phyloP scores from a whole-genome alignment of 805 yeast genomes.

The Clavispora asparagi region DNA sequence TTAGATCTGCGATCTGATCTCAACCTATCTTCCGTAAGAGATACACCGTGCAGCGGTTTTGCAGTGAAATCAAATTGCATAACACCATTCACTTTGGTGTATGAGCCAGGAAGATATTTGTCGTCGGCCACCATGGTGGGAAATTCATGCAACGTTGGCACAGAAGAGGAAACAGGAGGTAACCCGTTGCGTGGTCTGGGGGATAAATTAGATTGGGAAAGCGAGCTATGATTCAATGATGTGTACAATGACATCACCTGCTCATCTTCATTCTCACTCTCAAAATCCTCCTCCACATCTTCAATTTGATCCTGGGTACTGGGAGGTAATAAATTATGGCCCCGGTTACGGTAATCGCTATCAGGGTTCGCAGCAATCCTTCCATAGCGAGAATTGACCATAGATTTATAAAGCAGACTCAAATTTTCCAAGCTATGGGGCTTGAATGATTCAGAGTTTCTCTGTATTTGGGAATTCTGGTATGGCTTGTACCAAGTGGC shows the following conservation, averaged over 20 bases:
- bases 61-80: slow-evolving; percentile 14
- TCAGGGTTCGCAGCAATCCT: slow-evolving; percentile 1
- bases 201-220: slow-evolving; percentile 5
- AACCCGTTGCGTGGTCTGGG: slow-evolving; percentile 8
- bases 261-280: slow-evolving; percentile 54
- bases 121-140: slow-evolving; percentile 33
- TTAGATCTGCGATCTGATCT: slow-evolving; percentile 33
- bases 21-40: slow-evolving; percentile 11
- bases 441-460: not conserved
- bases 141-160: slow-evolving; percentile 40
- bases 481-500: slow-evolving; percentile 18
- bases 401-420: slow-evolving; percentile 20
- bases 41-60: slow-evolving; percentile 6
- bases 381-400: slow-evolving; percentile 10
- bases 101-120: slow-evolving; percentile 20
- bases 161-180: slow-evolving; percentile 4
- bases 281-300: slow-evolving; percentile 18
- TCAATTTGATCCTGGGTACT: not conserved
- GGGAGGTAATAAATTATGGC: not conserved
- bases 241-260: slow-evolving; percentile 65
- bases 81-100: slow-evolving; percentile 12
- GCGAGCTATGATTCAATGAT: slow-evolving; percentile 36
- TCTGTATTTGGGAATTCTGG: slow-evolving; percentile 1
- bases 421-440: slow-evolving; percentile 22
- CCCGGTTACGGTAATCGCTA: not conserved